Evolutionary conservation across 495 filamentous ascomycete species (phyloP).

Genomic region (Cudoniella acicularis): DNA sequence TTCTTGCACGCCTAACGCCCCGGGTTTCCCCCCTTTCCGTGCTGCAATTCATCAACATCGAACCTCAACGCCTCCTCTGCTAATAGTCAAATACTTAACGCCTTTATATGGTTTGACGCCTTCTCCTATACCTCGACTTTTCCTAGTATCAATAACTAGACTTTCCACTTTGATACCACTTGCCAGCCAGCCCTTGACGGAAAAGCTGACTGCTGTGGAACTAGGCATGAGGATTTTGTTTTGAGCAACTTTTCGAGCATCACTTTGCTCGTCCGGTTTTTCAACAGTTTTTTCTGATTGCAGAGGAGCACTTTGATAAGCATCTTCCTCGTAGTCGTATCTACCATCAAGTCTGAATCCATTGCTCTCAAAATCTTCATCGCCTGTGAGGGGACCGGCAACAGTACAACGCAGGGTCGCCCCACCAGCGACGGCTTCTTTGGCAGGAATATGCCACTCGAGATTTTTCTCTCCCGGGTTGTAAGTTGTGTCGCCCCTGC

Average conservation of each 20-base stretch:
- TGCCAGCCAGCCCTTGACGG: slow-evolving; percentile 89
- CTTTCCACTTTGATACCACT: slow-evolving; percentile 94
- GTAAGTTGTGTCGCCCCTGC: slow-evolving; percentile 80
- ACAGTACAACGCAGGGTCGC: slow-evolving; percentile 80
- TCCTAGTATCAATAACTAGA: slow-evolving; percentile 77
- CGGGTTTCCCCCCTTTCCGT: neutral
- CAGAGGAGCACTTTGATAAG: slow-evolving; percentile 48
- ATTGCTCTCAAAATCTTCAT: slow-evolving; percentile 54
- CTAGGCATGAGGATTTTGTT: slow-evolving; percentile 88
- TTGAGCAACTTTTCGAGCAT: slow-evolving; percentile 53
- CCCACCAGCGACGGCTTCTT: slow-evolving; percentile 57
- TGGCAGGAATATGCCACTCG: slow-evolving; percentile 80
- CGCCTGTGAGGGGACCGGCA: slow-evolving; percentile 59
- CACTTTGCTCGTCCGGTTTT: slow-evolving; percentile 34
- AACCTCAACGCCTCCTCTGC: slow-evolving; percentile 78
- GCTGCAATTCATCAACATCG: slow-evolving; percentile 21
- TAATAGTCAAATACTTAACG: slow-evolving; percentile 94
- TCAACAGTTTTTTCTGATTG: slow-evolving; percentile 38
- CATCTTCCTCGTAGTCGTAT: slow-evolving; percentile 53
- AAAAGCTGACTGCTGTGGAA: slow-evolving; percentile 82
- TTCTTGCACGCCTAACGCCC: neutral
- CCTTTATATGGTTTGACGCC: slow-evolving; percentile 94
- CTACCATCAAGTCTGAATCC: slow-evolving; percentile 46
- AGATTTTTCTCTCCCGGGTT: slow-evolving; percentile 64
- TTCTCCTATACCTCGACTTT: slow-evolving; percentile 81